phyloP scores from a whole-genome alignment of 306 rosid species.

The Pterocarpus santalinus region DNA sequence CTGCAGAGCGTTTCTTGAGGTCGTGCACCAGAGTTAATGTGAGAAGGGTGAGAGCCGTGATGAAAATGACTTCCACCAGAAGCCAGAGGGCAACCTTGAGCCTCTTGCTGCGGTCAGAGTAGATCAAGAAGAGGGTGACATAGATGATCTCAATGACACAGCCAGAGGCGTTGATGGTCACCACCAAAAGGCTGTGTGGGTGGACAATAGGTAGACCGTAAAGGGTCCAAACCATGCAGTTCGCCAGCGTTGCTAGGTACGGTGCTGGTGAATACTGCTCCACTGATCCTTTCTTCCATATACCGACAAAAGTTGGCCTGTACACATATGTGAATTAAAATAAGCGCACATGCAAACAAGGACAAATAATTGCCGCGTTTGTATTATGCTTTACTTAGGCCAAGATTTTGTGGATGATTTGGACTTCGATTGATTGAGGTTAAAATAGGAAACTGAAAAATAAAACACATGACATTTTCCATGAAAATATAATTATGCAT shows the following conservation, averaged over 20 bases:
- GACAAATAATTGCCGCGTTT: background rate
- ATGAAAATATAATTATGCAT: too few relatives aligned
- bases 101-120: constrained; percentile 66
- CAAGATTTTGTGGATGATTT: background rate
- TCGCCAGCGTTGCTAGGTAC: constrained; percentile 79
- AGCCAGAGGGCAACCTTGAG: constrained; percentile 55
- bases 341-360: background rate
- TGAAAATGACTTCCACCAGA: constrained; percentile 59
- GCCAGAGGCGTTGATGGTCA: constrained; percentile 81
- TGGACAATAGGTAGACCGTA: constrained; percentile 86
- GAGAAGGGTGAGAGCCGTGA: constrained; percentile 49
- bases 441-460: too few relatives aligned
- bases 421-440: too few relatives aligned
- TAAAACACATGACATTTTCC: too few relatives aligned
- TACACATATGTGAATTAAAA: background rate
- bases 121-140: constrained; percentile 71
- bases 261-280: constrained; percentile 84
- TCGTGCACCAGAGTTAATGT: constrained; percentile 56
- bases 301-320: constrained; percentile 79
- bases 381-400: background rate
- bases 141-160: constrained; percentile 63
- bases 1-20: constrained; percentile 51
- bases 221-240: constrained; percentile 88
- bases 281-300: constrained; percentile 82
- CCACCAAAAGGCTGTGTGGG: constrained; percentile 69